Evolutionary conservation across 2,329 filamentous ascomycete species (phyloP), one percentile per base, ranked within the genome.

Genomic region (Westerdykella ornata): DNA sequence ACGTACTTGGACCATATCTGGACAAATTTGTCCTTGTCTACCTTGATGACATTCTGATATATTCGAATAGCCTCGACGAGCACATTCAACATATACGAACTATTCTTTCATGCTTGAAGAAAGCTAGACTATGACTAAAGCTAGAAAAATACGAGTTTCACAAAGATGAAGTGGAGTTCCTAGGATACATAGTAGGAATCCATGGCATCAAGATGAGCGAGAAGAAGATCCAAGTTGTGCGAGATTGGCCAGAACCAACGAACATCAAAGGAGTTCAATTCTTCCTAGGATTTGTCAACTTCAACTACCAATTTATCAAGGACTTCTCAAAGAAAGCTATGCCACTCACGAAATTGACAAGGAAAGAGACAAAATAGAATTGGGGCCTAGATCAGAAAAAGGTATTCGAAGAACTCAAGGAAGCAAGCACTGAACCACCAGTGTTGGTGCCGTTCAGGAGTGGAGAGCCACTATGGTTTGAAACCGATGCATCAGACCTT

Each of bases 231-330:
- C 5, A 16, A 32, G 30, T 32, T 5, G 30, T 32, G 6, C 30
- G 12, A 32, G 30, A 32, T 6, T 32, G 12, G 30, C 30, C 12
- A 32, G 30, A 32, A 18, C 39, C 17, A 12, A 39, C 14, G 29
- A 44, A 11, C 2, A 13, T 45, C 8, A 43, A 41, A 26, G 29
- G 38, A 12, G 22, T 45, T 13, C 36, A 48, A 30, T 43, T 13
- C 12, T 45, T 48, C 14, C 12, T 43, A 19, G 22, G 37, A 43
- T 45, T 48, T 37, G 28, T 38, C 35, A 48, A 45, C 35, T 45
- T 45, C 30, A 42, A 47, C 17, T 15, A 15, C 32, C 31, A 42
- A 12, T 32, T 32, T 32, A 32, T 32, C 12, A 32, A 32, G 30
- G 30, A 32, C 15, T 32, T 32, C 12, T 32, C 30, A 16, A 32